phyloP scores from a whole-genome alignment of 2,329 filamentous ascomycete genomes.

The Elsinoe necatrix region DNA sequence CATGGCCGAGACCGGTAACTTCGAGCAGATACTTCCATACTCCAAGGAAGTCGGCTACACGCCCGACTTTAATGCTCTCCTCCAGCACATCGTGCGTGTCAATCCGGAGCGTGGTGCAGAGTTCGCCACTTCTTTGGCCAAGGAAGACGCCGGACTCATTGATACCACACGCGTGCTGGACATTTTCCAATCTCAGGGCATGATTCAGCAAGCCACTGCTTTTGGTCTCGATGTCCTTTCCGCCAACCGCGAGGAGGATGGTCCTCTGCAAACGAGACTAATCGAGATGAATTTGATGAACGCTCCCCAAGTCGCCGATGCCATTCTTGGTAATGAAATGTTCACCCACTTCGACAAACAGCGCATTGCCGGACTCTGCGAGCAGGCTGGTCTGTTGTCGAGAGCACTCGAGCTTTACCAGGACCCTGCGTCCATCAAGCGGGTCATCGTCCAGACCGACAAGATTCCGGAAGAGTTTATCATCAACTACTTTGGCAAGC shows the following conservation, averaged over 20 bases:
- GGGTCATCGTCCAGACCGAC: conserved; percentile 74
- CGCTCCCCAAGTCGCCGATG: conserved; percentile 93
- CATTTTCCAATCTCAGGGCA: conserved; percentile 95
- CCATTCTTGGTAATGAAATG: conserved; percentile 96
- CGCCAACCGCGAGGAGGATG: conserved; percentile 90
- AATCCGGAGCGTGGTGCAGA: conserved; percentile 92
- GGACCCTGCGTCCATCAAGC: conserved; percentile 81
- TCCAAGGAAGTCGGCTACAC: conserved; percentile 76
- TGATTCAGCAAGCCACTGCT: conserved; percentile 96
- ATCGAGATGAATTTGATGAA: conserved; percentile 98
- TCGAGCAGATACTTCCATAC: conserved; percentile 93
- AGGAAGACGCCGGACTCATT: conserved; percentile 77
- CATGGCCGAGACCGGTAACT: conserved; percentile 90
- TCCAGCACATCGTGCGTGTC: conserved; percentile 85
- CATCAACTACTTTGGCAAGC: conserved; percentile 81
- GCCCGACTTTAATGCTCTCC: conserved; percentile 86
- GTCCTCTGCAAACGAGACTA: conserved; percentile 82
- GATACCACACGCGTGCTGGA: conserved; percentile 93
- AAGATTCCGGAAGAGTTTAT: conserved; percentile 89
- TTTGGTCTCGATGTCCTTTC: conserved; percentile 94
- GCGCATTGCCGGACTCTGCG: conserved; percentile 81
- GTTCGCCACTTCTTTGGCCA: conserved; percentile 86
- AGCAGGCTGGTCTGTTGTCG: conserved; percentile 70
- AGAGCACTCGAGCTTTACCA: conserved; percentile 87
- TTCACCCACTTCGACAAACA: conserved; percentile 94